phyloP scores from a whole-genome alignment of 371 early-diverging fungal genomes.

The Phascolomyces articulosus region DNA sequence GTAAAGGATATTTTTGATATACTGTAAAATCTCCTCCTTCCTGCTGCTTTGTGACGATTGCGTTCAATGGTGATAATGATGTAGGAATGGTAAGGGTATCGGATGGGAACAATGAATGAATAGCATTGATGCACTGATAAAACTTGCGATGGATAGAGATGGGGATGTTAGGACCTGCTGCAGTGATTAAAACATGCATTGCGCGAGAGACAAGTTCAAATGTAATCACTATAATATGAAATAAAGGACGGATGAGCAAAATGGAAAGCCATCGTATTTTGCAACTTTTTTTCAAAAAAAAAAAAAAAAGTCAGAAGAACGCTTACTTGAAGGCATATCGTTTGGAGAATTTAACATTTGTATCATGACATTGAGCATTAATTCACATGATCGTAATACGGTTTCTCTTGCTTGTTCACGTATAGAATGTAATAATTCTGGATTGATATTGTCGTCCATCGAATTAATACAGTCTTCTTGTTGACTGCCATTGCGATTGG shows the following conservation, averaged over 20 bases:
- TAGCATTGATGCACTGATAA: background rate
- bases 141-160: background rate
- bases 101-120: background rate
- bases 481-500: too few species aligned
- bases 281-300: too few species aligned
- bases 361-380: background rate
- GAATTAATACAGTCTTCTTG: too few species aligned
- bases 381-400: background rate
- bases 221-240: background rate
- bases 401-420: background rate
- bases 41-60: background rate
- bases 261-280: too few species aligned
- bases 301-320: background rate
- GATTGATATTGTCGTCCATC: background rate
- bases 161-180: background rate
- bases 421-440: background rate
- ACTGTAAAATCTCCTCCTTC: background rate
- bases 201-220: background rate
- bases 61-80: background rate
- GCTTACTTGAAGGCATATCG: background rate
- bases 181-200: background rate
- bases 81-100: slow-evolving; percentile 3
- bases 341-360: background rate
- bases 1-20: slow-evolving; percentile 5
- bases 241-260: background rate